phyloP scores from a whole-genome alignment of 1,284 basidiomycete species.

The Vanrija pseudolonga region DNA sequence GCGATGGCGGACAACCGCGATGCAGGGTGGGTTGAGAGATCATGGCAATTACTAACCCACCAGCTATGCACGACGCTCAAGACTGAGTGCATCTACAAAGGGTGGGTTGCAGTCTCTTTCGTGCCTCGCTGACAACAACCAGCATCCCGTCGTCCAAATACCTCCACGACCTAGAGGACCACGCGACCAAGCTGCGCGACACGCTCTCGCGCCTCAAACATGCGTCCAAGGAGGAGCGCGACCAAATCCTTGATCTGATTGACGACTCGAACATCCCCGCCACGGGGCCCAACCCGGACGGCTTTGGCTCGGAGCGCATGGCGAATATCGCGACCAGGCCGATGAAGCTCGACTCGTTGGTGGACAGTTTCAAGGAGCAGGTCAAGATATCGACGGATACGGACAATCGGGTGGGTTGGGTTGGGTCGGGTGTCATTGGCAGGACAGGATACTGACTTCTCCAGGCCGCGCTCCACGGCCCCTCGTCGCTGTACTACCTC shows the following conservation, averaged over 20 bases:
- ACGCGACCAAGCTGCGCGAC: not conserved
- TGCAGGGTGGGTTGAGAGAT: not conserved
- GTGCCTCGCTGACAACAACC: not conserved
- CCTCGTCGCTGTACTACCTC: slow-evolving; percentile 5
- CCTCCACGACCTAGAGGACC: not conserved
- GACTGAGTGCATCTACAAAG: not conserved
- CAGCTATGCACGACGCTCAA: not conserved
- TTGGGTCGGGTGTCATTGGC: no score
- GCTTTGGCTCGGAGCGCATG: not conserved
- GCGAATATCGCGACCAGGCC: no score
- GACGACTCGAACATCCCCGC: not conserved
- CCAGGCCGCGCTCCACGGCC: not conserved
- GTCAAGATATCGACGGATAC: not conserved
- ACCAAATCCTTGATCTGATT: not conserved
- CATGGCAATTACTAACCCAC: not conserved
- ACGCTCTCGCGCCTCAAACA: not conserved
- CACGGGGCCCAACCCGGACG: not conserved
- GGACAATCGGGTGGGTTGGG: not conserved
- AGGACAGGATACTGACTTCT: no score
- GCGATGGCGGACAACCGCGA: not conserved
- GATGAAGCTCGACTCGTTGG: not conserved
- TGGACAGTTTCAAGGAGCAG: not conserved
- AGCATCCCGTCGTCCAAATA: not conserved
- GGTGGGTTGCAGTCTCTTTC: not conserved
- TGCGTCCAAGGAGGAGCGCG: not conserved